phyloP scores from a whole-genome alignment of 176 grass and related monocot genomes.

The Juncus inflexus region DNA sequence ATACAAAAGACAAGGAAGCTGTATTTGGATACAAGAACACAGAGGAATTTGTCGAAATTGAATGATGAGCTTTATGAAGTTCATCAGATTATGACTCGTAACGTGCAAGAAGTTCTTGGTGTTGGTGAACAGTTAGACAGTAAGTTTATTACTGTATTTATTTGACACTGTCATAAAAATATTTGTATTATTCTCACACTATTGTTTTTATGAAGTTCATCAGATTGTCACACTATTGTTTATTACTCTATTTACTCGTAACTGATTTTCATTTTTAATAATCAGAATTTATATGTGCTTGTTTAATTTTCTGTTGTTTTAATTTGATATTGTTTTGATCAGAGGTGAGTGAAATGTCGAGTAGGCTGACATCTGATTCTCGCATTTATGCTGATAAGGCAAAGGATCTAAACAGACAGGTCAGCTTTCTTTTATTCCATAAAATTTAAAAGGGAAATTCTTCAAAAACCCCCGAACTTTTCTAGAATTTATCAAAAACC shows the following conservation, averaged over 20 bases:
- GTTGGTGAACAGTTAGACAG: constrained; percentile 92
- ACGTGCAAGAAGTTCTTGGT: constrained; percentile 96
- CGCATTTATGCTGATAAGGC: constrained; percentile 85
- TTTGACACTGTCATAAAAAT: neutral
- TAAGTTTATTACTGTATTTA: constrained; percentile 31
- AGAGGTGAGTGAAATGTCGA: constrained; percentile 93
- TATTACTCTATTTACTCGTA: too few species aligned
- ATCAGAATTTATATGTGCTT: constrained; percentile 1
- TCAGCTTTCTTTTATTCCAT: constrained; percentile 13
- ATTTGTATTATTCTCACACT: neutral
- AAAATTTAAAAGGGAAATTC: neutral
- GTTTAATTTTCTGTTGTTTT: neutral
- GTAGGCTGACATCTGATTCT: constrained; percentile 73
- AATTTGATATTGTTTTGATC: constrained; percentile 23
- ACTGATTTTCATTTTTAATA: constrained; percentile 19
- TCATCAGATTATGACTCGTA: constrained; percentile 94
- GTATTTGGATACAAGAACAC: constrained; percentile 88
- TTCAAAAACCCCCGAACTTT: too few species aligned
- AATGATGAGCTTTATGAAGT: constrained; percentile 96
- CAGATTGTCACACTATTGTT: neutral
- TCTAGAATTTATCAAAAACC: neutral
- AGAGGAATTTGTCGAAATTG: constrained; percentile 84
- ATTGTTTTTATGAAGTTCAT: too few species aligned
- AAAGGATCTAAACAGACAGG: constrained; percentile 81
- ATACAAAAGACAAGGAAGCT: constrained; percentile 96